Percentiles rank a stretch among this genome's conserved stretches.
Conservation (phyloP, 1,284 basidiomycete genomes). For the Cryptococcus hybrid region DNA sequence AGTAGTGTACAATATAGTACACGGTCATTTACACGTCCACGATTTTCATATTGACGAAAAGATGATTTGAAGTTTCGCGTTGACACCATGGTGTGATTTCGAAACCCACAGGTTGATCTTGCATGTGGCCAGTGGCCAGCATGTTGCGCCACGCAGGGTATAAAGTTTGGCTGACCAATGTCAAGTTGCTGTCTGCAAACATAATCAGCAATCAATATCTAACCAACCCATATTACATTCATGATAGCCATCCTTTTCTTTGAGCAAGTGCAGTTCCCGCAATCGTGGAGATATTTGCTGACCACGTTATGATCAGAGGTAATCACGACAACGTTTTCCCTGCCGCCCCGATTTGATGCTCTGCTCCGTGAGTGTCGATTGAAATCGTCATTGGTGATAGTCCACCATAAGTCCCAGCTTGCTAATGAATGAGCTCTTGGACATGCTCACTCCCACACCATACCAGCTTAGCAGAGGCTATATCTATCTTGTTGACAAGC, state of each 20-base stretch:
- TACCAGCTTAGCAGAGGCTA: constrained; percentile 16
- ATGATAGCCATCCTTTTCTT: not conserved
- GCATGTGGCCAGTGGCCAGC: too few species aligned
- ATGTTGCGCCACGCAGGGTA: too few species aligned
- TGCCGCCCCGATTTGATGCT: not conserved
- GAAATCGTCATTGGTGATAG: too few species aligned
- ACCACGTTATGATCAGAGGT: too few species aligned
- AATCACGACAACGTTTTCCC: not conserved
- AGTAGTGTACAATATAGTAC: too few species aligned
- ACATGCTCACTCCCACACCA: constrained; percentile 7
- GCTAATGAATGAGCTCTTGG: not conserved
- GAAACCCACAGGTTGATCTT: too few species aligned
- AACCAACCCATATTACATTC: not conserved
- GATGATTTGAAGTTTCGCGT: too few species aligned
- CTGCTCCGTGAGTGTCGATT: not conserved
- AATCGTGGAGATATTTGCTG: not conserved
- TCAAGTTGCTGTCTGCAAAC: too few species aligned
- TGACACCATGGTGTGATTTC: too few species aligned
- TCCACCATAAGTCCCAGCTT: not conserved
- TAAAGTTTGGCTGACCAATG: too few species aligned
- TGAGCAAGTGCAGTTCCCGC: not conserved
- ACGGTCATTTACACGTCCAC: too few species aligned
- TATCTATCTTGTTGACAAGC: constrained; percentile 10
- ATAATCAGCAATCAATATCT: not conserved
- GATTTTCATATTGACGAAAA: too few species aligned